phyloP scores from a whole-genome alignment of 2,329 filamentous ascomycete species.

The Gaeumannomyces sp. region DNA sequence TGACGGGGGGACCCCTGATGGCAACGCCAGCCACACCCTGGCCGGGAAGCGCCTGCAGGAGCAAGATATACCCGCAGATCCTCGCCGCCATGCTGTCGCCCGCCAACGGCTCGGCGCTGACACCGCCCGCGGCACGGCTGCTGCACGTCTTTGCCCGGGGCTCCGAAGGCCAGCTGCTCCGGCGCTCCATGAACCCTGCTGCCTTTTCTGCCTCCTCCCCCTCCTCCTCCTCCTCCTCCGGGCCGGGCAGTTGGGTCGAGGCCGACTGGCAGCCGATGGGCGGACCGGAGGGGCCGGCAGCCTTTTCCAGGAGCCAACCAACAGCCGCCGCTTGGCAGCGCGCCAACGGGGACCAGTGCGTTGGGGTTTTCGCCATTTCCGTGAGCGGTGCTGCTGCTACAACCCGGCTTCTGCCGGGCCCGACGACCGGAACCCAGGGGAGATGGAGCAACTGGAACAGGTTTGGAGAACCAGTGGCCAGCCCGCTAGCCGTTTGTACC shows the following conservation, averaged over 20 bases:
- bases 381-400: background rate
- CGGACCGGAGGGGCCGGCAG: background rate
- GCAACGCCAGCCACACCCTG: background rate
- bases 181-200: background rate
- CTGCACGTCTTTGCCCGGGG: background rate
- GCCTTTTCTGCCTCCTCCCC: background rate
- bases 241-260: background rate
- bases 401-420: background rate
- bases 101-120: background rate
- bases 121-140: too few species aligned
- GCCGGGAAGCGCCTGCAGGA: background rate
- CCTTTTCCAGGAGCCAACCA: background rate
- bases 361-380: background rate
- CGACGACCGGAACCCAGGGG: too few species aligned
- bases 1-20: too few species aligned
- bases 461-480: background rate
- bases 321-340: background rate
- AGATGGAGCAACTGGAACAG: background rate
- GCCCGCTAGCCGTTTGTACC: background rate
- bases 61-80: background rate
- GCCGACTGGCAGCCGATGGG: background rate
- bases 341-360: background rate
- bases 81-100: background rate
- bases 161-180: background rate
- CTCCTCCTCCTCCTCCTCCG: too few species aligned